Conservation (phyloP, 1,284 basidiomycete species). For the Tylopilus sp. region DNA sequence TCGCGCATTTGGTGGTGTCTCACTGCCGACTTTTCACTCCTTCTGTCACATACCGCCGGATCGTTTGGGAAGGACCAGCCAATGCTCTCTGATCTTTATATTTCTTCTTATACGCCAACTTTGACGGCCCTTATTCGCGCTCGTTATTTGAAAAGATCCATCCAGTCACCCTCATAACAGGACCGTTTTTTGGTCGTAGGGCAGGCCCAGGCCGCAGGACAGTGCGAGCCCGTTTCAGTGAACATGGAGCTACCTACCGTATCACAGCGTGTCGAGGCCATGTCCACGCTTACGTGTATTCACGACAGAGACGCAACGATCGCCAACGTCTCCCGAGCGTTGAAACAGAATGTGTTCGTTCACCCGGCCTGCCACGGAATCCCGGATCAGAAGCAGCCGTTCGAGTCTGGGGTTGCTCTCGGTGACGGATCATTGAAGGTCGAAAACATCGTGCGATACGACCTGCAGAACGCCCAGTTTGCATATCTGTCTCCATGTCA, state of each 20-base stretch:
- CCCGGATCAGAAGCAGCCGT: conserved; percentile 11
- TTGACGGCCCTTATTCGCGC: conserved; percentile 26
- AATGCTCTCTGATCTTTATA: conserved; percentile 25
- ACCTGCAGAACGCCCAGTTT: neutral
- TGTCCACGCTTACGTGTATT: neutral
- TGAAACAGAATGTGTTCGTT: neutral
- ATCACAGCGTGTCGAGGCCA: neutral
- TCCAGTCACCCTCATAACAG: no score
- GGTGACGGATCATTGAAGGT: conserved; percentile 19
- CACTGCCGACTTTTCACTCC: conserved; percentile 28
- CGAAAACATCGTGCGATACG: neutral
- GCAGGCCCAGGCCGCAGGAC: conserved; percentile 3
- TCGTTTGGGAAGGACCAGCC: neutral
- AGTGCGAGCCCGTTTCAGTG: neutral
- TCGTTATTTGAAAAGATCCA: no score
- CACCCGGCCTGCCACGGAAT: neutral
- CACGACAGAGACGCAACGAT: neutral
- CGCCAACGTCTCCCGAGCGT: neutral
- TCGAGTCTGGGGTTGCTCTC: conserved; percentile 14
- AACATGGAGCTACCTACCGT: neutral
- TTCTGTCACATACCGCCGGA: conserved; percentile 27
- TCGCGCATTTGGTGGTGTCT: conserved; percentile 42
- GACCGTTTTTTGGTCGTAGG: conserved; percentile 12
- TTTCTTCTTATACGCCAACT: conserved; percentile 36
- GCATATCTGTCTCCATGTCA: neutral